Percentiles rank a stretch among this genome's conserved stretches.
These are phyloP conservation scores for Rhodomyrtus tomentosa DNA, from an alignment of 345 rosid species.

Conservation along the genomic window DNA sequence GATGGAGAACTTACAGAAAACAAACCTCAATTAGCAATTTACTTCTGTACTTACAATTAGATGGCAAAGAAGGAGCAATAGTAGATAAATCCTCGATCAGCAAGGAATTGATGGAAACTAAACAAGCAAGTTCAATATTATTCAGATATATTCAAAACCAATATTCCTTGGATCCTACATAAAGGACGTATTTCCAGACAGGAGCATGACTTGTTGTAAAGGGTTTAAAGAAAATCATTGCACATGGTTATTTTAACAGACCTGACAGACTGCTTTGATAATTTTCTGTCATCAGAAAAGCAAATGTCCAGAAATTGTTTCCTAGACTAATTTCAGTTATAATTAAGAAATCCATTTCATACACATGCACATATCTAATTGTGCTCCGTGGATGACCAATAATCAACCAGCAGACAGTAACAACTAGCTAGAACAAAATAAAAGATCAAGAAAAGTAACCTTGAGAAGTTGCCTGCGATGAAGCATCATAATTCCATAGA, in stretches of 20 bases:
- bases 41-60: neutral
- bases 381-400: neutral
- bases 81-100: neutral
- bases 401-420: neutral
- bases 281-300: neutral
- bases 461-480: slow-evolving; percentile 30
- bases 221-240: neutral
- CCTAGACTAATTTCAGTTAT: neutral
- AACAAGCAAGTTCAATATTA: neutral
- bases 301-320: neutral
- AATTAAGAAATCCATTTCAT: neutral
- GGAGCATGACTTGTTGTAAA: neutral
- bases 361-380: neutral
- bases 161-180: neutral
- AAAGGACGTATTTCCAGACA: neutral
- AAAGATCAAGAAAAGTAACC: slow-evolving; percentile 12
- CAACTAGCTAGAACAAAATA: neutral
- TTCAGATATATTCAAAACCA: neutral
- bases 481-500: slow-evolving; percentile 46
- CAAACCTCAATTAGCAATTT: neutral
- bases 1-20: neutral
- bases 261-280: neutral
- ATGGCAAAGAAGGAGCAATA: neutral
- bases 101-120: neutral
- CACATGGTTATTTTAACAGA: neutral